A percentile compares a stretch with the other conserved stretches of the same genome.
Evolutionary conservation across 2,329 filamentous ascomycete genomes (phyloP).

Genomic region (Stagonosporopsis rhizophila): DNA sequence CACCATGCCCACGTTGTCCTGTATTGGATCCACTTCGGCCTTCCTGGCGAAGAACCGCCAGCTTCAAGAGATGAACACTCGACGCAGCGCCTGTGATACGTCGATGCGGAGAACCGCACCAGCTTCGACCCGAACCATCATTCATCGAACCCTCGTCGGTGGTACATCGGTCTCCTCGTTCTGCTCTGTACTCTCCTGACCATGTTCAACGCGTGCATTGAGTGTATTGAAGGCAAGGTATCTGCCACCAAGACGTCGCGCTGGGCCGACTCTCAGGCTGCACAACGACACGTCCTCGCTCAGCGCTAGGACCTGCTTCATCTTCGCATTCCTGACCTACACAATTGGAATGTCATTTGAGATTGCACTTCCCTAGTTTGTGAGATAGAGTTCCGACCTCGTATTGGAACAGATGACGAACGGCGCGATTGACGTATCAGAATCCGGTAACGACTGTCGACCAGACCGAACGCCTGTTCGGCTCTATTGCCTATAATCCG

Average conservation of each 20-base stretch:
- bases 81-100: constrained; percentile 10
- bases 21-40: constrained; percentile 15
- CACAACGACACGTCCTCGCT: constrained; percentile 1
- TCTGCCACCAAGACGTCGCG: not conserved
- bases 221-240: not conserved
- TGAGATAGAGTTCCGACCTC: constrained; percentile 6
- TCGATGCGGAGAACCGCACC: constrained; percentile 4
- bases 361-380: not conserved
- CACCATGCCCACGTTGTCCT: not conserved
- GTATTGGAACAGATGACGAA: not conserved
- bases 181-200: not conserved
- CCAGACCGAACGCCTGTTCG: not conserved
- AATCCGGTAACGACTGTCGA: not conserved
- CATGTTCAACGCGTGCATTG: not conserved
- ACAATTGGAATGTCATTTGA: constrained; percentile 10
- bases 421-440: not conserved
- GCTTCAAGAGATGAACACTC: constrained; percentile 8
- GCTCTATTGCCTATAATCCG: not conserved
- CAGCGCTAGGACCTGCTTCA: not conserved
- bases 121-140: not conserved
- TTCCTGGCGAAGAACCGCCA: constrained; percentile 12
- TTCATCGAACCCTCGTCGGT: not conserved
- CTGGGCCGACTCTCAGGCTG: not conserved
- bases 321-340: constrained; percentile 2
- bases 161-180: not conserved